Evolutionary conservation across 2,329 filamentous ascomycete species (phyloP).

Genomic region (Periconia sp.): DNA sequence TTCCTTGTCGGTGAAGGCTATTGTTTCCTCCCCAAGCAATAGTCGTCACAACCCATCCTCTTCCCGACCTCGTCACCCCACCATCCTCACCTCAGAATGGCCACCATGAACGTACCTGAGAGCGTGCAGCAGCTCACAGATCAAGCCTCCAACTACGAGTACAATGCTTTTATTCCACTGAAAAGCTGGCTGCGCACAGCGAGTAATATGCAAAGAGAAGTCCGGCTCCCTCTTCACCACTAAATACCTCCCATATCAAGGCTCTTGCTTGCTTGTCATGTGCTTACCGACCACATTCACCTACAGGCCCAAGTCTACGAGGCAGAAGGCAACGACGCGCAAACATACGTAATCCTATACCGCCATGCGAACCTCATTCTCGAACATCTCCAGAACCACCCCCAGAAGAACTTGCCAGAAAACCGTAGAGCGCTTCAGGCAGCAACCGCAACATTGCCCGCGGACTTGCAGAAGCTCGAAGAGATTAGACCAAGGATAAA

Average conservation of each 20-base stretch:
- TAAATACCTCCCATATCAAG: slow-evolving; percentile 12
- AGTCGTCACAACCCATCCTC: slow-evolving; percentile 5
- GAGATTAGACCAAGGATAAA: slow-evolving; percentile 77
- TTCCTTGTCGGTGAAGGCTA: slow-evolving; percentile 22
- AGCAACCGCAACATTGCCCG: slow-evolving; percentile 63
- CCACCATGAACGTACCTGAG: slow-evolving; percentile 54
- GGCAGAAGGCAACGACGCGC: slow-evolving; percentile 79
- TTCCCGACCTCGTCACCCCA: neutral
- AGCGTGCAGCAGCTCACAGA: slow-evolving; percentile 76
- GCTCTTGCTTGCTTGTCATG: too few relatives aligned
- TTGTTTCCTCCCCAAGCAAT: neutral
- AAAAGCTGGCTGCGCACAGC: slow-evolving; percentile 82
- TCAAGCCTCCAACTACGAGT: slow-evolving; percentile 78
- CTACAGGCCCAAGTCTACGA: slow-evolving; percentile 79
- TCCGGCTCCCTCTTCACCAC: slow-evolving; percentile 45
- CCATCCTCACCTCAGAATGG: slow-evolving; percentile 22
- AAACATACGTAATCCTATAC: slow-evolving; percentile 89
- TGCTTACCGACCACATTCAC: neutral
- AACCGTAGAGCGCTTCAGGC: slow-evolving; percentile 55
- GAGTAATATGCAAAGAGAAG: slow-evolving; percentile 78
- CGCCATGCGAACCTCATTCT: slow-evolving; percentile 85
- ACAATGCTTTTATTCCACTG: slow-evolving; percentile 74
- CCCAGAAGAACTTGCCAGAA: slow-evolving; percentile 68
- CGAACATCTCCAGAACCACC: slow-evolving; percentile 72
- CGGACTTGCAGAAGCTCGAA: slow-evolving; percentile 72